Base-by-base conservation (phyloP, 2,329 filamentous ascomycete genomes). In the Eutypella sp. region DNA sequence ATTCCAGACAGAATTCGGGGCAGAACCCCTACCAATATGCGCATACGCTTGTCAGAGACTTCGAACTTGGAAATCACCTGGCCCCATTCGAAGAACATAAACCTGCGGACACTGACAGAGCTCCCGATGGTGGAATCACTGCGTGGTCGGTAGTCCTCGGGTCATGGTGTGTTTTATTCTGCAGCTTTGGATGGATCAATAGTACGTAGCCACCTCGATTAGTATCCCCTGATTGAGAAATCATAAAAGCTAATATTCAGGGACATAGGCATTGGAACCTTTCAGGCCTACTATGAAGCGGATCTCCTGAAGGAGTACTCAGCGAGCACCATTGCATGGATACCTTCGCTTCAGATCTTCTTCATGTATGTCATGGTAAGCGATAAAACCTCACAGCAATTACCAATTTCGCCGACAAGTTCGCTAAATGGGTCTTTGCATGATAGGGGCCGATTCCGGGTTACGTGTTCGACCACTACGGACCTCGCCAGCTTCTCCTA, bases 391-490 rank as follows among this genome's bases (percentile, higher is more conserved):
- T 15, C 7, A 19, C 19, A 40, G 13, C 13, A 22, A 11, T 10
- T 22, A 40, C 18, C 15, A 2, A 5, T 45, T 19, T 10, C 22
- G 22, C 15, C 13, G 29, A 22, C 25, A 20, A 23, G 4, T 25
- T 44, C 27, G 7, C n/a, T 11, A 40, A 8, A 29, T 8, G 13
- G 13, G 13, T 13, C 23, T 31, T 39, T n/a, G n/a, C n/a, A n/a
- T n/a, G n/a, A 25, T 40, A 47, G 20, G 27, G 41, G 44, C 39
- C 47, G 63, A 47, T 81, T 69, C 44, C 69, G 42, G 85, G 85
- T 1, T 78, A 76, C 34, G 40, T 85, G 10, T 86, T 79, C 54
- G 85, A 89, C 61, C 77, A 71, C 51, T 78, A 79, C 51, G 85
- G 85, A 2, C 81, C 84, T 1, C 72, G 73, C 33, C 76, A 70